Conservation (phyloP, 345 rosid species). For the Excoecaria cochinchinensis region DNA sequence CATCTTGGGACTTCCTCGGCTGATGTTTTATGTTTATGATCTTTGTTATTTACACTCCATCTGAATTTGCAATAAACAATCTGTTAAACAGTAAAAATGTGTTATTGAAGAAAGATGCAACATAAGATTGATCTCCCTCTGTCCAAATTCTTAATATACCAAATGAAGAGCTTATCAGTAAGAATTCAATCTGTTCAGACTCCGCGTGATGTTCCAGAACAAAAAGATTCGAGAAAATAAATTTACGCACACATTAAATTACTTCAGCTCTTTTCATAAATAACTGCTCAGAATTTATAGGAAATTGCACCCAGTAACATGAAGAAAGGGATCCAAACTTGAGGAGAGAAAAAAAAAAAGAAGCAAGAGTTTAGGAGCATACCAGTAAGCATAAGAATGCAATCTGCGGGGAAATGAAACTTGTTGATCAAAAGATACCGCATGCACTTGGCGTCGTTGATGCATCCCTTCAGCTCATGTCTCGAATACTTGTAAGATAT, state of each 20-base stretch:
- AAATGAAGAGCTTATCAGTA: background rate
- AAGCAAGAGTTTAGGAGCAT: background rate
- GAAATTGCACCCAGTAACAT: background rate
- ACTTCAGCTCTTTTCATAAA: too few relatives aligned
- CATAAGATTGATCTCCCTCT: background rate
- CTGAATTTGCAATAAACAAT: too few relatives aligned
- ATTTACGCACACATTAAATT: too few relatives aligned
- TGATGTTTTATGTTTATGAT: background rate
- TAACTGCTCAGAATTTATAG: background rate
- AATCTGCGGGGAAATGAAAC: constrained; percentile 62
- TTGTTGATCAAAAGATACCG: constrained; percentile 71
- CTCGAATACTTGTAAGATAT: constrained; percentile 73
- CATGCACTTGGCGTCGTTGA: constrained; percentile 93
- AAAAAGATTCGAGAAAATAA: too few relatives aligned
- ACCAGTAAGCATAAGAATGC: constrained; percentile 92
- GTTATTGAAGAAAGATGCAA: background rate
- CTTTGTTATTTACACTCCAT: background rate
- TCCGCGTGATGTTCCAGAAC: too few relatives aligned
- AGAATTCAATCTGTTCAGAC: background rate
- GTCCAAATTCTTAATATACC: background rate
- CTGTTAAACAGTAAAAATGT: too few relatives aligned
- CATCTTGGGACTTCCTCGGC: background rate
- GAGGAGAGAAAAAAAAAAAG: background rate
- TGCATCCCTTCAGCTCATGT: constrained; percentile 87
- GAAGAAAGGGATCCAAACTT: too few relatives aligned